phyloP scores from a whole-genome alignment of 2,329 filamentous ascomycete genomes.

The Scedosporium dehoogii region DNA sequence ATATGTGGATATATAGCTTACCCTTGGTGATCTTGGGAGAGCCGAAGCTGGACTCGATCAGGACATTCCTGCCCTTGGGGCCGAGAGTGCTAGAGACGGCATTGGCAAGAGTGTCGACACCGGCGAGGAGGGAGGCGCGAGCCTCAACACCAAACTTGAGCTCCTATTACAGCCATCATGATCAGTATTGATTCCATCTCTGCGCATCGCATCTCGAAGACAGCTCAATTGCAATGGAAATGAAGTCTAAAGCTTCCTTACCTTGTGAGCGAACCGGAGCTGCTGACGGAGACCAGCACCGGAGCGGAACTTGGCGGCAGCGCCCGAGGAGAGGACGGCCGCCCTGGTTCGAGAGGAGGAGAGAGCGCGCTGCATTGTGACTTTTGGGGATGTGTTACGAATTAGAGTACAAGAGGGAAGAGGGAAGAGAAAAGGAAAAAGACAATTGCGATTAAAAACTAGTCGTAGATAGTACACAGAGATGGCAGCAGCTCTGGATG shows the following conservation, averaged over 20 bases:
- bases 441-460: slow-evolving; percentile 1
- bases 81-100: slow-evolving; percentile 93
- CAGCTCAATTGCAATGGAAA: too few relatives aligned
- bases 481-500: slow-evolving; percentile 7
- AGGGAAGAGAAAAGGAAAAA: slow-evolving; percentile 18
- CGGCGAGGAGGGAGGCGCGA: slow-evolving; percentile 77
- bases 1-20: slow-evolving; percentile 31
- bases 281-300: slow-evolving; percentile 66
- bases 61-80: slow-evolving; percentile 94
- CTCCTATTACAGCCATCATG: slow-evolving; percentile 47
- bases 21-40: slow-evolving; percentile 99
- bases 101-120: slow-evolving; percentile 94
- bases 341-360: slow-evolving; percentile 65
- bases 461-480: slow-evolving; percentile 2
- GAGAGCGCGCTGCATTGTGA: slow-evolving; percentile 91
- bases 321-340: slow-evolving; percentile 61
- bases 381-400: slow-evolving; percentile 15
- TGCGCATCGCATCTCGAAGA: neutral
- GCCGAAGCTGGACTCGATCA: slow-evolving; percentile 97
- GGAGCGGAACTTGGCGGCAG: slow-evolving; percentile 54
- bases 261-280: slow-evolving; percentile 96
- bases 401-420: slow-evolving; percentile 17
- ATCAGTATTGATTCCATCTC: neutral
- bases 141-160: slow-evolving; percentile 97
- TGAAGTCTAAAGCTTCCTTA: slow-evolving; percentile 27